phyloP scores from a whole-genome alignment of 306 rosid species.

The Malus orientalis region DNA sequence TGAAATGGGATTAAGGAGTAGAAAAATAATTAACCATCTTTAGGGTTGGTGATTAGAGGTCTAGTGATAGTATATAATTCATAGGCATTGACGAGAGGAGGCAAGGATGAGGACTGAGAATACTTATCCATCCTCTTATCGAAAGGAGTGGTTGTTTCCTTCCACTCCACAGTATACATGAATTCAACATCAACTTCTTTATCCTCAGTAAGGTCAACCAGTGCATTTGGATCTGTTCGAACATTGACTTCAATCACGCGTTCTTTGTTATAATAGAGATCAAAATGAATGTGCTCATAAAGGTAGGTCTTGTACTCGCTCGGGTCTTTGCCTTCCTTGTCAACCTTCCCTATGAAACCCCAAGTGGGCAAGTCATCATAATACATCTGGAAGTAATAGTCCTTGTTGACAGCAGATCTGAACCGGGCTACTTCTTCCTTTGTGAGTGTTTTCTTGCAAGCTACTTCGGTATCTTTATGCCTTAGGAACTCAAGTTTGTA shows the following conservation, averaged over 20 bases:
- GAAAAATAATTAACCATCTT: too few relatives aligned
- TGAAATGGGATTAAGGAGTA: too few relatives aligned
- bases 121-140: slow-evolving; percentile 87
- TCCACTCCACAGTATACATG: slow-evolving; percentile 69
- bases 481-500: slow-evolving; percentile 58
- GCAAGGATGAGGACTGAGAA: slow-evolving; percentile 55
- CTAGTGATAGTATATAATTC: too few relatives aligned
- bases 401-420: slow-evolving; percentile 58
- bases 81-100: slow-evolving; percentile 14
- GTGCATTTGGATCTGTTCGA: slow-evolving; percentile 47
- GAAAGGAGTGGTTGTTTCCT: slow-evolving; percentile 59
- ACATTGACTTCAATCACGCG: slow-evolving; percentile 70
- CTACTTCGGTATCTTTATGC: slow-evolving; percentile 45
- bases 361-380: slow-evolving; percentile 87
- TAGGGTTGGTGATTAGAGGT: too few relatives aligned
- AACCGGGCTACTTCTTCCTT: slow-evolving; percentile 57
- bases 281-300: slow-evolving; percentile 74
- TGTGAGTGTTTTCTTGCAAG: slow-evolving; percentile 41
- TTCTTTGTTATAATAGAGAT: slow-evolving; percentile 58
- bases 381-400: slow-evolving; percentile 85
- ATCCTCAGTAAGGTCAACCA: slow-evolving; percentile 69
- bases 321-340: slow-evolving; percentile 63
- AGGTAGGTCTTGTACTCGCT: slow-evolving; percentile 64
- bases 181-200: slow-evolving; percentile 54
- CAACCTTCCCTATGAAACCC: slow-evolving; percentile 81